Evolutionary conservation across 257 asterid species (phyloP).

Genomic region (Gynochthodes officinalis): DNA sequence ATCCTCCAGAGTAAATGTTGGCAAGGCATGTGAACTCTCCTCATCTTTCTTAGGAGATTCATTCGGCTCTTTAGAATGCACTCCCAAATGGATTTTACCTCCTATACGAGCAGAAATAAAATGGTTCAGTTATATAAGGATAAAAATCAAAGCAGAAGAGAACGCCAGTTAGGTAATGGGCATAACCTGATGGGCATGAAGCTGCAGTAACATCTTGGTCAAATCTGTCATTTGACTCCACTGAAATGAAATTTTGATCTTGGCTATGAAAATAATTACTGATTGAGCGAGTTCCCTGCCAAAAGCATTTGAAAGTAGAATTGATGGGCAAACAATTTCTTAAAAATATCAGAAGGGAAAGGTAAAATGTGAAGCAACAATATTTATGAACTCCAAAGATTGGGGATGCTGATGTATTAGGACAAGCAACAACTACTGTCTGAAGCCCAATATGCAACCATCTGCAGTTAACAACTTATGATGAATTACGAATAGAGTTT

Average conservation of each 20-base stretch:
- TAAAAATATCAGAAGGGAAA: not conserved
- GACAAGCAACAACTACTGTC: not conserved
- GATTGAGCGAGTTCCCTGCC: constrained; percentile 89
- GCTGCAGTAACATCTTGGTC: constrained; percentile 33
- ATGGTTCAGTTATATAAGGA: constrained; percentile 19
- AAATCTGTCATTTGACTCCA: constrained; percentile 31
- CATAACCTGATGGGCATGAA: constrained; percentile 51
- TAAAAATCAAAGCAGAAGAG: constrained; percentile 12
- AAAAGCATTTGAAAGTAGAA: constrained; percentile 23
- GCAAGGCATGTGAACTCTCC: constrained; percentile 24
- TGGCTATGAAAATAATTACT: constrained; percentile 61
- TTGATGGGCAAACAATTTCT: constrained; percentile 3
- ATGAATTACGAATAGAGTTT: not conserved
- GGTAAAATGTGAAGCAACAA: not conserved
- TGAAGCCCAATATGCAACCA: not conserved
- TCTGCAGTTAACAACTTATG: not conserved
- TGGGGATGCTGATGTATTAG: not conserved
- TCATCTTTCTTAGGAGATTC: constrained; percentile 35
- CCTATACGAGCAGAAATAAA: constrained; percentile 28
- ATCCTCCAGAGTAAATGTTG: constrained; percentile 28
- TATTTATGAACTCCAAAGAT: not conserved
- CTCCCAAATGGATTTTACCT: constrained; percentile 28
- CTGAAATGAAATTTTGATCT: constrained; percentile 31
- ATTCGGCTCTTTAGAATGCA: constrained; percentile 30
- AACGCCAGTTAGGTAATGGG: constrained; percentile 27